Base-by-base conservation (phyloP, 495 filamentous ascomycete species). In the Aspergillus homomorphus region DNA sequence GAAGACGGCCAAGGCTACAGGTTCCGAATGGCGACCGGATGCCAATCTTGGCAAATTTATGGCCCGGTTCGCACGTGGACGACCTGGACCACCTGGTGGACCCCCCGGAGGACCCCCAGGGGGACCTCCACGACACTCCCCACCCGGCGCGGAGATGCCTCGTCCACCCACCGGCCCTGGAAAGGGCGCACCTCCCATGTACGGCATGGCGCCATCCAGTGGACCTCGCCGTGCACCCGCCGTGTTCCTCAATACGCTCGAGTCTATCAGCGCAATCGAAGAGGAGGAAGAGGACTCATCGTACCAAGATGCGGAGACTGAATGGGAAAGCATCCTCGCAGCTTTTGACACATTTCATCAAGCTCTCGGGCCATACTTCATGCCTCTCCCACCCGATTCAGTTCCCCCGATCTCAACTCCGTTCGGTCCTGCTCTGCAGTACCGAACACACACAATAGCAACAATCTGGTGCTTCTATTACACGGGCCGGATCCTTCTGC, bases 401-500 rank as follows among this genome's bases (percentile, higher is more conserved):
- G 77, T 81, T 57, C 74, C 80, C 1, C 76, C 84, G 3, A 81
- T 87, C 23, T 65, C 74, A 6, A 84, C 89, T 26, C 91, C 95
- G 1, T 98, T 96, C 61, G 94, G 94, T 0, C 81, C 84, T 1
- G 88, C 92, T 2, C 77, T 91, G 4, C 85, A 89, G 65, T 97
- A 93, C 69, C 84, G 91, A 42, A 91, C 89, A 1, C 91, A 91
- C 69, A 86, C 85, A 21, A 94, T 97, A 62, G 89, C 88, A 15
- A 87, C 89, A 38, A 79, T 98, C 20, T 93, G 91, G 87, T 86
- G 84, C 63, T 86, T 90, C 53, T 96, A 87, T 68, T 88, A 92
- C 73, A 88, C 89, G 69, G 86, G 85, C 2, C 80, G 90, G 24
- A 91, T 98, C 51, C 75, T 93, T 48, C 80, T 91, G 20, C 74